A percentile compares a stretch with the other conserved stretches of the same genome.
phyloP scores from a whole-genome alignment of 208 protist species.

The Wallacemonas sp. region DNA sequence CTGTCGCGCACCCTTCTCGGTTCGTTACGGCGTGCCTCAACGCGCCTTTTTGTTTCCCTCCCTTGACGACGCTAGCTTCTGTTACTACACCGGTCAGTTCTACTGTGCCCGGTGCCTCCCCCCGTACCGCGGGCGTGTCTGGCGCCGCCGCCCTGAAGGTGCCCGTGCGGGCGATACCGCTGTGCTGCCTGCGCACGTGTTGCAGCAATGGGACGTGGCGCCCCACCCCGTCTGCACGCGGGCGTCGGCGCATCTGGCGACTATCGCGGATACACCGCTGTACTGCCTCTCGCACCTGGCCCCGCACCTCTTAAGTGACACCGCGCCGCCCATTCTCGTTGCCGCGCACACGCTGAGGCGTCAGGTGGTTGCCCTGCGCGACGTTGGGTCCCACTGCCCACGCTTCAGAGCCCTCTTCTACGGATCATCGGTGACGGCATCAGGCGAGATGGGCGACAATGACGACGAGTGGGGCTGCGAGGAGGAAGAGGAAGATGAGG shows the following conservation, averaged over 20 bases:
- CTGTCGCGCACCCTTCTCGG: constrained; percentile 17
- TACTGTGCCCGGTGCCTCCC: constrained; percentile 36
- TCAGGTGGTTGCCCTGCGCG: constrained; percentile 27
- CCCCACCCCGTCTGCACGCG: constrained; percentile 26
- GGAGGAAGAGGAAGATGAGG: neutral
- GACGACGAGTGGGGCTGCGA: neutral
- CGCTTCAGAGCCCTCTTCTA: constrained; percentile 31
- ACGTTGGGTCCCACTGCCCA: constrained; percentile 24
- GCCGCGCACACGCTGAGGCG: constrained; percentile 17
- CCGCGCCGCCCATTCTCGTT: constrained; percentile 8
- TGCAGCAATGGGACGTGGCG: constrained; percentile 43
- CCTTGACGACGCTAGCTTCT: constrained; percentile 35
- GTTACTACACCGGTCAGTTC: constrained; percentile 49
- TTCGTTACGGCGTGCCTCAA: neutral
- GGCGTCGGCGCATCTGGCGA: constrained; percentile 23
- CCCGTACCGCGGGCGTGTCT: neutral
- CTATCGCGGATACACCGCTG: constrained; percentile 24
- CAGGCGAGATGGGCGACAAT: neutral
- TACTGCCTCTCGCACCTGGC: constrained; percentile 30
- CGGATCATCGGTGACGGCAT: neutral
- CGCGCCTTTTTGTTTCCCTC: constrained; percentile 10
- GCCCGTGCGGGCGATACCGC: constrained; percentile 8
- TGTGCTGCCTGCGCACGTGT: constrained; percentile 30
- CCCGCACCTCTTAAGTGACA: constrained; percentile 22
- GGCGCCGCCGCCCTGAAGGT: too few relatives aligned